Evolutionary conservation across 202 grass and related monocot genomes (phyloP), one percentile per base, ranked within the genome.

Genomic region (Setaria viridis): DNA sequence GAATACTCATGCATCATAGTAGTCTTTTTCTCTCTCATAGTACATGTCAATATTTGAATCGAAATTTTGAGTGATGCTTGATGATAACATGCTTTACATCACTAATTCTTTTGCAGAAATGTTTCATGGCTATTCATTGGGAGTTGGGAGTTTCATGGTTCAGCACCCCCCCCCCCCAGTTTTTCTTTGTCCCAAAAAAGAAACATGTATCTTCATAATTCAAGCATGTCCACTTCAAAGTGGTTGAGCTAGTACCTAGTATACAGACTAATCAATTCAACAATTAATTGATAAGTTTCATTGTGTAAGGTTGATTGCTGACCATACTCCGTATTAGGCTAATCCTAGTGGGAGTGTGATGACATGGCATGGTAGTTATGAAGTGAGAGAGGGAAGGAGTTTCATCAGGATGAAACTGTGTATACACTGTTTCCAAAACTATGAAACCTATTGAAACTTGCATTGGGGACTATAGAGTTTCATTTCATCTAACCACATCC

Each of bases 231-330:
- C 1, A 33, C 33, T 14, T 35, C 25, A 33, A 73, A 62, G 68
- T 82, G 62, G 76, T 49, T 79, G 42, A 29, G 42, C 12, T 35
- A 10, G 41, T 49, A 25, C 43, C 25, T 49, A 60, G 14, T 62
- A 32, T 15, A 17, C 2, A 32, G 55, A 48, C 67, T 62, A 62
- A 42, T 82, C 72, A 3, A 82, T 43, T 86, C 48, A 55, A 20
- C 55, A 78, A 64, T 86, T 82, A 72, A 82, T 75, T 75, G 33
- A 50, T 50, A 47, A 21, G 62, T 62, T 62, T 29, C 63, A 56
- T 49, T 79, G 48, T 57, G 47, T 39, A 72, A 39, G 4, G 60
- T 63, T 42, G 41, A 53, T 20, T 39, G 51, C 15, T 25, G 25
- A 66, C 59, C 48, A 56, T 49, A 58, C 25, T 25, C 25, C 25